phyloP scores from a whole-genome alignment of 2,329 filamentous ascomycete genomes.

The Penicillium hordei region DNA sequence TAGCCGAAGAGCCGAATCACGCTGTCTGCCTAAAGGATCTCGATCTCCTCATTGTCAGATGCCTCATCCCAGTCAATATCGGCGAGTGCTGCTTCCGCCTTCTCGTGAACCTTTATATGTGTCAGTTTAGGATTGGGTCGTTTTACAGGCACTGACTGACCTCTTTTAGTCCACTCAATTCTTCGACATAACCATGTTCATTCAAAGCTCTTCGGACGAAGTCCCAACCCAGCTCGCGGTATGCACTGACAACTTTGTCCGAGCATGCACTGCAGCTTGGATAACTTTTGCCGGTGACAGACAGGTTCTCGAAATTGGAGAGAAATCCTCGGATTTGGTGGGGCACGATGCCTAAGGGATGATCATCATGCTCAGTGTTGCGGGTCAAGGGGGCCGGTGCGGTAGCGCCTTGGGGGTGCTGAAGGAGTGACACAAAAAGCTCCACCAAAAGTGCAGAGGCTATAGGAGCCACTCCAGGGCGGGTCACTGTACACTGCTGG shows the following conservation, averaged over 20 bases:
- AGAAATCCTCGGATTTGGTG: slow-evolving; percentile 66
- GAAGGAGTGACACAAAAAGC: slow-evolving; percentile 79
- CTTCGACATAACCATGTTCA: slow-evolving; percentile 63
- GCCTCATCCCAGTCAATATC: slow-evolving; percentile 49
- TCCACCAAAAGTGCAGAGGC: slow-evolving; percentile 91
- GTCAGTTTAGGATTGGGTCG: not conserved
- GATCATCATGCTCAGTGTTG: slow-evolving; percentile 38
- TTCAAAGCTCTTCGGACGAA: slow-evolving; percentile 61
- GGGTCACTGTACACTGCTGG: slow-evolving; percentile 96
- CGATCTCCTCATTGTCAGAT: slow-evolving; percentile 41
- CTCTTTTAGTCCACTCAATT: slow-evolving; percentile 61
- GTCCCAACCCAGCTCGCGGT: slow-evolving; percentile 57
- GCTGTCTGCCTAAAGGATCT: slow-evolving; percentile 17
- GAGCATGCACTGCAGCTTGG: slow-evolving; percentile 65
- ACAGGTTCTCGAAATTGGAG: slow-evolving; percentile 58
- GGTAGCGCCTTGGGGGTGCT: slow-evolving; percentile 65
- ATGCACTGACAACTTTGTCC: slow-evolving; percentile 53
- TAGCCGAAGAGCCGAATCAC: not conserved
- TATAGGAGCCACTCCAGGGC: slow-evolving; percentile 87
- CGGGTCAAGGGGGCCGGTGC: slow-evolving; percentile 41
- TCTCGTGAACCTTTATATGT: slow-evolving; percentile 42
- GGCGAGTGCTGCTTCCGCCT: slow-evolving; percentile 46
- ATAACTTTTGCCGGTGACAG: slow-evolving; percentile 58
- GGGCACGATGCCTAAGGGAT: slow-evolving; percentile 56
- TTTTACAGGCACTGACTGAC: slow-evolving; percentile 28